Base-by-base conservation (phyloP, 2,329 filamentous ascomycete genomes). In the Seiridium cupressi region DNA sequence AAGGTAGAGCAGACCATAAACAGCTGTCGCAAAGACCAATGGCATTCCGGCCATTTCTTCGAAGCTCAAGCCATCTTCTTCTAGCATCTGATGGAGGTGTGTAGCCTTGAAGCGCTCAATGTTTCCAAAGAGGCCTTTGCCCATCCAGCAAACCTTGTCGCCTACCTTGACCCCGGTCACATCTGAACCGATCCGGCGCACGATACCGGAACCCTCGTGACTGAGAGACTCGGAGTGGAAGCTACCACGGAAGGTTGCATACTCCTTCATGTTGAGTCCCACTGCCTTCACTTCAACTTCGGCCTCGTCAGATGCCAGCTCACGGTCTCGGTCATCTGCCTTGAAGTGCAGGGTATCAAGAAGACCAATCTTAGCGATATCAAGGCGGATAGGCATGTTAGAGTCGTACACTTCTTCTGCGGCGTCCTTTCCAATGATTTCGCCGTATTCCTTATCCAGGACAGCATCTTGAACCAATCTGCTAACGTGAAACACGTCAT, bases 101-200 rank as follows among this genome's bases (percentile, higher is more conserved):
- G 69, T 66, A 1, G 67, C 63, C 47, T 77, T 69, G 38, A 77
- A 64, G 6, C 70, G 69, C 44, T 72, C 60, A 4, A 68, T 68
- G 51, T 68, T 78, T 18, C 68, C 70, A 42, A 81, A 65, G 1
- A 76, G 69, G 6, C 73, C 75, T 5, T 67, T 62, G 13, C 73
- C 65, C 44, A 80, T 63, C 11, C 76, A 77, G 2, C 72, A 69
- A 38, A 66, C 65, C 11, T 62, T 59, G 58, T 67, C 65, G 34
- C 65, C 65, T 5, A 60, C 55, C 51, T 60, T 54, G 55, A 65
- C 44, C 1, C 55, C 49, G 7, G 60, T 60, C 11, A 67, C 64
- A 38, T 51, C 51, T 6, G 61, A 44, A 5, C 64, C 65, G 31
- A 67, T 38, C 6, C 62, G 51, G 36, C 56, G 58, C 34, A 67